These are phyloP conservation scores for Myriosclerotinia scirpicola DNA, from an alignment of 2,329 filamentous ascomycete species.

Conservation along the genomic window DNA sequence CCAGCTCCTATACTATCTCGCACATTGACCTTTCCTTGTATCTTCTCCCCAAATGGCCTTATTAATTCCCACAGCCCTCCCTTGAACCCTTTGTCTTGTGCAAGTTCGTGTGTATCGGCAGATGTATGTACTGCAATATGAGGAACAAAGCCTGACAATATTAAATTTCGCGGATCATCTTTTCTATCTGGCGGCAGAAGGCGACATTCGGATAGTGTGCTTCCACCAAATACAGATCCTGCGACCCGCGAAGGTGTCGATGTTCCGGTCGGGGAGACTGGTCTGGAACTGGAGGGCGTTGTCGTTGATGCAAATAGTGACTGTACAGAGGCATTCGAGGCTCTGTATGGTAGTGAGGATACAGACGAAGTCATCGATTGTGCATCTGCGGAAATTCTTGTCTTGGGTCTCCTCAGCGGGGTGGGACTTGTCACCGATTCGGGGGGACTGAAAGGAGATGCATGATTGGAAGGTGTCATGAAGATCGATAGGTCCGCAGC, in stretches of 20 bases:
- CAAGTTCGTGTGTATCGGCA: conserved; percentile 76
- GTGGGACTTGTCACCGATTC: conserved; percentile 50
- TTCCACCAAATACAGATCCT: conserved; percentile 57
- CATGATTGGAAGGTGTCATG: conserved; percentile 70
- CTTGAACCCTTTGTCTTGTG: conserved; percentile 79
- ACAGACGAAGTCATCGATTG: conserved; percentile 52
- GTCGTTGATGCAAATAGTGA: conserved; percentile 65
- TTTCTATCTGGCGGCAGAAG: conserved; percentile 31
- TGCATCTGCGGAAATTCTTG: conserved; percentile 51
- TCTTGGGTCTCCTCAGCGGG: conserved; percentile 58
- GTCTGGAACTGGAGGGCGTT: conserved; percentile 66
- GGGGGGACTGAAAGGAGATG: conserved; percentile 63
- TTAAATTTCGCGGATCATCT: conserved; percentile 60
- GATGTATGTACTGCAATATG: conserved; percentile 88
- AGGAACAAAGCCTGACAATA: conserved; percentile 84
- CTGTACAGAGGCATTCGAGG: conserved; percentile 58
- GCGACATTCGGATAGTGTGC: conserved; percentile 39
- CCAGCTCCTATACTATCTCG: conserved; percentile 87
- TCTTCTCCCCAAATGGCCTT: conserved; percentile 84
- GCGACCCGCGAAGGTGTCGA: conserved; percentile 57
- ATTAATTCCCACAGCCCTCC: conserved; percentile 82
- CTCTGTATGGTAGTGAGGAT: conserved; percentile 54
- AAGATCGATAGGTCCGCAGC: conserved; percentile 41
- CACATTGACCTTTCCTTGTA: conserved; percentile 85
- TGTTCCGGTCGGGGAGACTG: conserved; percentile 63